Conservation (phyloP, 176 grass and related monocot genomes). For the Aegilops tauschii region DNA sequence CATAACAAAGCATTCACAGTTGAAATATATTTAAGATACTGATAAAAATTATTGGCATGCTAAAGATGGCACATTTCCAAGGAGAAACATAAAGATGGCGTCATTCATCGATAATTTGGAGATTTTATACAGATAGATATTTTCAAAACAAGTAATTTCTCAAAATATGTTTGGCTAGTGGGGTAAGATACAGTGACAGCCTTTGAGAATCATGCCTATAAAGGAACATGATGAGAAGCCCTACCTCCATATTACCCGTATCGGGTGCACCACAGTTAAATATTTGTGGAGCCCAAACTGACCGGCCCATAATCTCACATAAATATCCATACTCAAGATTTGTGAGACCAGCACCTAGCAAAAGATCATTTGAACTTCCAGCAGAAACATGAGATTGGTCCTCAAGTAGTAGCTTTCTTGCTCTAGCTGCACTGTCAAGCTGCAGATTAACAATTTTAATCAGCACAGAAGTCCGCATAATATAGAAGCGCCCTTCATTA, state of each 20-base stretch:
- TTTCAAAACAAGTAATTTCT: neutral
- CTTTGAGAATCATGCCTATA: constrained; percentile 1
- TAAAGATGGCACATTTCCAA: neutral
- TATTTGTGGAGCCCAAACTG: constrained; percentile 90
- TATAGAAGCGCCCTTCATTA: neutral
- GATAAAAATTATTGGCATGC: neutral
- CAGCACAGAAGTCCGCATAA: constrained; percentile 15
- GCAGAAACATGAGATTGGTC: constrained; percentile 27
- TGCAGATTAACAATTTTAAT: constrained; percentile 46
- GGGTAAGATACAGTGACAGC: neutral
- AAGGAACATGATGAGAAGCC: neutral
- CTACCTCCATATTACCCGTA: constrained; percentile 99
- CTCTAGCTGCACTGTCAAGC: constrained; percentile 92
- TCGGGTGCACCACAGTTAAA: constrained; percentile 95
- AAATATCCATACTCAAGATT: constrained; percentile 98
- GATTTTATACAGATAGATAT: neutral
- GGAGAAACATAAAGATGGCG: neutral
- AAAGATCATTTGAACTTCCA: constrained; percentile 43
- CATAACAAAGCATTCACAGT: neutral
- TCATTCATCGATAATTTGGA: neutral
- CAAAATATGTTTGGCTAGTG: neutral
- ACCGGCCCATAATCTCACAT: constrained; percentile 95
- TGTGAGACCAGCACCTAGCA: constrained; percentile 82
- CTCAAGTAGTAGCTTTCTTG: constrained; percentile 67
- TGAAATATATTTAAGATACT: neutral